Conservation (phyloP, 2,329 filamentous ascomycete species). For the Neobulgaria alba region DNA sequence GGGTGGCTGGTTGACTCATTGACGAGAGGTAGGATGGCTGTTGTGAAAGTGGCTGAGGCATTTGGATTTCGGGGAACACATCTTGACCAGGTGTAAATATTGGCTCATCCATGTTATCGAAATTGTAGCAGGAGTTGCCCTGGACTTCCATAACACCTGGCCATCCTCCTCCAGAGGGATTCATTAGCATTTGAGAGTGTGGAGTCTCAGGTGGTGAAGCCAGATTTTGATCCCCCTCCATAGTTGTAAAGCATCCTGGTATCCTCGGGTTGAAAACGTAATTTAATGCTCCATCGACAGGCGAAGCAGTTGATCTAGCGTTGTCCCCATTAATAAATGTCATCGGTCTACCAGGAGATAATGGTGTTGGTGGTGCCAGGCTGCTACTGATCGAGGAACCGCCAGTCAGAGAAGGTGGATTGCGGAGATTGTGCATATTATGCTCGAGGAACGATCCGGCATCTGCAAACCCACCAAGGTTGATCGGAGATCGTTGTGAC, state of each 20-base stretch:
- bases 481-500: slow-evolving; percentile 27
- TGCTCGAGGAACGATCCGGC: slow-evolving; percentile 23
- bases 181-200: slow-evolving; percentile 21
- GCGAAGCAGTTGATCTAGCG: slow-evolving; percentile 20
- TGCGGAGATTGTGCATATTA: slow-evolving; percentile 20
- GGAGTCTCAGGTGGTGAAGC: slow-evolving; percentile 27
- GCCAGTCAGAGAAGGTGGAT: slow-evolving; percentile 17
- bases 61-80: slow-evolving; percentile 21
- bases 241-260: slow-evolving; percentile 16
- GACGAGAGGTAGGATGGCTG: slow-evolving; percentile 20
- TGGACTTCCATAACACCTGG: slow-evolving; percentile 10
- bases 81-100: slow-evolving; percentile 25
- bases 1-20: slow-evolving; percentile 26
- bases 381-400: slow-evolving; percentile 25
- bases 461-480: slow-evolving; percentile 22
- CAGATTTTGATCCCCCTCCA: slow-evolving; percentile 20
- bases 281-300: slow-evolving; percentile 17
- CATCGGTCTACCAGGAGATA: slow-evolving; percentile 26
- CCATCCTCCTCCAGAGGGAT: slow-evolving; percentile 14
- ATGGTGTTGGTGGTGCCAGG: slow-evolving; percentile 27
- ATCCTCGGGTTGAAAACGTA: slow-evolving; percentile 19
- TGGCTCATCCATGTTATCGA: slow-evolving; percentile 22
- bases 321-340: slow-evolving; percentile 17
- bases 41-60: too few relatives aligned
- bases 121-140: slow-evolving; percentile 18